Conservation (phyloP, 2,329 filamentous ascomycete genomes). For the Ophiostoma pallidulum region DNA sequence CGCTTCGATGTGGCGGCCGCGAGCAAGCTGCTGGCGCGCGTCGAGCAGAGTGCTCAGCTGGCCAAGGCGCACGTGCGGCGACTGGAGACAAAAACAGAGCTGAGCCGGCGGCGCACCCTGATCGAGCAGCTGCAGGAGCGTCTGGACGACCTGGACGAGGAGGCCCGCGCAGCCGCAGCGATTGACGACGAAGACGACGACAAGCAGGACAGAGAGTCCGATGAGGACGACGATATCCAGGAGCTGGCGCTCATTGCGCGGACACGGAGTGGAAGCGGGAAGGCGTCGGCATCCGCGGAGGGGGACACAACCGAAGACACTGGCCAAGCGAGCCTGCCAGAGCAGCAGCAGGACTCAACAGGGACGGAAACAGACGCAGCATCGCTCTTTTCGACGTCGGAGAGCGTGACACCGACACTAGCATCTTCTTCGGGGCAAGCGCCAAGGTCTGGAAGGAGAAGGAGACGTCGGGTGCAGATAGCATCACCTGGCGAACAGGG, state of each 20-base stretch:
- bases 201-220: constrained; percentile 35
- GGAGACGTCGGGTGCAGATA: constrained; percentile 6
- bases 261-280: constrained; percentile 42
- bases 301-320: not conserved
- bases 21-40: constrained; percentile 54
- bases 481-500: not conserved
- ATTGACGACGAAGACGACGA: constrained; percentile 26
- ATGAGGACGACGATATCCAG: constrained; percentile 40
- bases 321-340: not conserved
- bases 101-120: constrained; percentile 55
- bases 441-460: not conserved
- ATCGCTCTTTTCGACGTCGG: constrained; percentile 1
- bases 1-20: constrained; percentile 63
- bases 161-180: constrained; percentile 29
- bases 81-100: constrained; percentile 51
- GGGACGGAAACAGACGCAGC: not conserved
- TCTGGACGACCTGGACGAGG: constrained; percentile 58
- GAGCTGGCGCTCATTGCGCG: constrained; percentile 44
- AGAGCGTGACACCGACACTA: not conserved
- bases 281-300: not conserved
- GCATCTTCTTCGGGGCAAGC: too few relatives aligned
- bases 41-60: constrained; percentile 58
- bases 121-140: constrained; percentile 58
- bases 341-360: too few relatives aligned
- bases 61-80: constrained; percentile 49